These are phyloP conservation scores for Lentinula sp. DNA, from an alignment of 768 basidiomycete genomes.

Conservation along the genomic window DNA sequence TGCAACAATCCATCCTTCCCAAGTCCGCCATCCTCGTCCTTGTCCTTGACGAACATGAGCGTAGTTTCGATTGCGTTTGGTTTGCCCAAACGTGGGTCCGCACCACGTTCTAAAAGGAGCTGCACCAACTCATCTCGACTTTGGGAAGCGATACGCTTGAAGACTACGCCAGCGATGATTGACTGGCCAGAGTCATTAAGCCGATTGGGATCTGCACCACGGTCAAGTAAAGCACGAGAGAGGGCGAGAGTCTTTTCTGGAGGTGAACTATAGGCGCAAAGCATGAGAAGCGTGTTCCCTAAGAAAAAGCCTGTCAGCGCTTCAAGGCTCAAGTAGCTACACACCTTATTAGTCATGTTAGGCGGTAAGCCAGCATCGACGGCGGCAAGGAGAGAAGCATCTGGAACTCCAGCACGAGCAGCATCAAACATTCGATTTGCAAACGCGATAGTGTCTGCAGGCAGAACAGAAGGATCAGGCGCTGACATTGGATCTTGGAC, in stretches of 20 bases:
- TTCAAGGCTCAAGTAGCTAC: too few relatives aligned
- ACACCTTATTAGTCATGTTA: constrained; percentile 34
- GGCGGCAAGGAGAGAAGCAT: constrained; percentile 44
- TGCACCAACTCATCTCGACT: constrained; percentile 53
- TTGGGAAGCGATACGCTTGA: constrained; percentile 39
- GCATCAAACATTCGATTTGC: constrained; percentile 74
- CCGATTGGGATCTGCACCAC: constrained; percentile 60
- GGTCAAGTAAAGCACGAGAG: constrained; percentile 43
- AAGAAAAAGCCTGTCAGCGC: neutral
- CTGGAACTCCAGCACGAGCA: constrained; percentile 51
- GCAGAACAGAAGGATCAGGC: constrained; percentile 15
- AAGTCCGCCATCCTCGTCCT: neutral
- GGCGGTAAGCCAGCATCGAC: constrained; percentile 61
- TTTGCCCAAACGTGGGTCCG: constrained; percentile 58
- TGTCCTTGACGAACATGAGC: constrained; percentile 43
- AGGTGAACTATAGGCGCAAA: constrained; percentile 50
- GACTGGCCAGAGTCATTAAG: constrained; percentile 70
- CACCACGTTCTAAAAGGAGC: constrained; percentile 46
- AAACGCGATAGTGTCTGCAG: constrained; percentile 39
- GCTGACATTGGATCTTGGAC: too few relatives aligned
- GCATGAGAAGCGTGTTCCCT: constrained; percentile 80
- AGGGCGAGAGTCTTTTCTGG: constrained; percentile 51
- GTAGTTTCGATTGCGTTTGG: constrained; percentile 69
- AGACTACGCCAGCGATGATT: constrained; percentile 72
- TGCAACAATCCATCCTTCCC: constrained; percentile 48